Evolutionary conservation across 495 filamentous ascomycete species (phyloP).

Genomic region (Xylaria nigripes): DNA sequence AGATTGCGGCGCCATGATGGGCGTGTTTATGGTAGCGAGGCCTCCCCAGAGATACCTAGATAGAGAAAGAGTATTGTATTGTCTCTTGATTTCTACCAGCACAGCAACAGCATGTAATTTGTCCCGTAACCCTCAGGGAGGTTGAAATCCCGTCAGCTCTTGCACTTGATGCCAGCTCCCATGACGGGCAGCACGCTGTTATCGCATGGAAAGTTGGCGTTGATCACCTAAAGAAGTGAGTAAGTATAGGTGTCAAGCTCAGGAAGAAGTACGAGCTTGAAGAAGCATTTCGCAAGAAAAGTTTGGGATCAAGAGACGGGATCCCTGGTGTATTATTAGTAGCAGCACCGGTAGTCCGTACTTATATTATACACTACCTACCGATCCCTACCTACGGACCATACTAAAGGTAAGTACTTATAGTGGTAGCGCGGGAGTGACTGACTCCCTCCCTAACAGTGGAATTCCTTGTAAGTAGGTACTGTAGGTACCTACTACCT

Average conservation of each 20-base stretch:
- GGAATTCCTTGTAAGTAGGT: too few relatives aligned
- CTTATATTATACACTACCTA: background rate
- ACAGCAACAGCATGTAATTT: background rate
- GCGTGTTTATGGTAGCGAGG: background rate
- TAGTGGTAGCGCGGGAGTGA: too few relatives aligned
- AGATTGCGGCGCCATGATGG: conserved; percentile 21
- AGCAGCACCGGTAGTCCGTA: background rate
- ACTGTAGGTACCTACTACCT: too few relatives aligned
- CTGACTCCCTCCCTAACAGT: too few relatives aligned
- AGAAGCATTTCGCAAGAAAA: background rate
- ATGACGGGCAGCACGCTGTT: conserved; percentile 7
- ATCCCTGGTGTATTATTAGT: background rate
- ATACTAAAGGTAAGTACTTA: too few relatives aligned
- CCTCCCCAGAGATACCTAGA: too few relatives aligned
- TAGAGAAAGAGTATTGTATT: background rate
- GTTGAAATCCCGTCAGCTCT: conserved; percentile 5
- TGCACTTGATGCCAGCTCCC: conserved; percentile 8
- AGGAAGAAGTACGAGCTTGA: background rate
- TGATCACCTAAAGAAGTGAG: background rate
- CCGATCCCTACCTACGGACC: too few relatives aligned
- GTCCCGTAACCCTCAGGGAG: conserved; percentile 7
- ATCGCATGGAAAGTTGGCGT: background rate
- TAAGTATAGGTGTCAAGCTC: background rate
- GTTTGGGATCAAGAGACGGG: background rate
- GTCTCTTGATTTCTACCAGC: background rate